Base-by-base conservation (phyloP, 2,329 filamentous ascomycete species). In the Helminthosporium solani region DNA sequence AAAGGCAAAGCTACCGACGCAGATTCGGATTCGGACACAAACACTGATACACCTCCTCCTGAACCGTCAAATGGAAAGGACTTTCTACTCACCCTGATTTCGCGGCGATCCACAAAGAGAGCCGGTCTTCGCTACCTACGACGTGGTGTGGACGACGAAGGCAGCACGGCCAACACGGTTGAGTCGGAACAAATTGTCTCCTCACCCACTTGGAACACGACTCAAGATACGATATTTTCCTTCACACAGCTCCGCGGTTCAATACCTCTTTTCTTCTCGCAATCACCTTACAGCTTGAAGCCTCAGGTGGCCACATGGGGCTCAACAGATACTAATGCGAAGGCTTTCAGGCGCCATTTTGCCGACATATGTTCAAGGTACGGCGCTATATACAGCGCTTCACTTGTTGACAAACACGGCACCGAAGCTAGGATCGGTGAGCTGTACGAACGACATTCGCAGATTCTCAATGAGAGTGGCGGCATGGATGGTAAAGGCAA, bases 151-250 rank as follows among this genome's bases (percentile, higher is more conserved):
- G 90, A 99, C 57, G 90, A 97, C 47, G 83, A 91, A 47, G 94
- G 94, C 0, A 85, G 88, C 58, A 84, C 87, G 3, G 94, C 94
- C 15, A 99, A 99, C 63, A 85, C 79, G 21, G 92, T 97, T 16
- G 94, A 99, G 73, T 96, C 92, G 0, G 94, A 99, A 66, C 94
- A 99, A 69, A 86, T 99, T 8, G 77, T 99, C 2, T 94, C 89
- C 0, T 80, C 81, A 0, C 75, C 83, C 2, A 77, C 78, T 1
- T 91, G 87, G 83, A 78, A 83, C 15, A 64, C 78, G 0, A 72
- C 77, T 11, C 67, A 72, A 11, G 64, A 67, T 39, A 88, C 83
- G 55, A 77, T 86, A 2, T 88, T 89, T 67, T 96, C 90, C 0
- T 95, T 96, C 58, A 74, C 95, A 3, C 94, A 99, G 66, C 77